These are phyloP conservation scores for Saccharomyces hybrid DNA, from an alignment of 1,139 yeast genomes.

Conservation along the genomic window DNA sequence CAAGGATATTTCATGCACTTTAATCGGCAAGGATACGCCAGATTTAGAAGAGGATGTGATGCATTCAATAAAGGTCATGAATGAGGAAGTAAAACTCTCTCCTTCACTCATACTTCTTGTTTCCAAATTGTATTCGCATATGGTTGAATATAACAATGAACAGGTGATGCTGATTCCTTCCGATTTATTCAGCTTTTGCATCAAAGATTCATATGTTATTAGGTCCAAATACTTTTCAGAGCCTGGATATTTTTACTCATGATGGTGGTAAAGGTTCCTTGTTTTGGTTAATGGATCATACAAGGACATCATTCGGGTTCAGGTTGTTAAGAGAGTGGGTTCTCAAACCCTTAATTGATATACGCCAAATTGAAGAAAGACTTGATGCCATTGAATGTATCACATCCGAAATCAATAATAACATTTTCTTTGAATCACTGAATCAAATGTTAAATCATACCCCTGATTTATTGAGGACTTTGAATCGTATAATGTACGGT, in stretches of 20 bases:
- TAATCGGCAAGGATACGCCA: not conserved
- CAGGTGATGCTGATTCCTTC: constrained; percentile 47
- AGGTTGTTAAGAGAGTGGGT: constrained; percentile 67
- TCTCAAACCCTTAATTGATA: constrained; percentile 54
- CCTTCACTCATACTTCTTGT: constrained; percentile 8
- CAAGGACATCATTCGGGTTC: constrained; percentile 69
- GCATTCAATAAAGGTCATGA: not conserved
- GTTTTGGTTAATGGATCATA: constrained; percentile 71
- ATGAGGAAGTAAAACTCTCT: constrained; percentile 1
- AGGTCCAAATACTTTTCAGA: constrained; percentile 58
- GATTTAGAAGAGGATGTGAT: constrained; percentile 6
- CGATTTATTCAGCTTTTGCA: constrained; percentile 47
- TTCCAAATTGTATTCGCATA: constrained; percentile 36
- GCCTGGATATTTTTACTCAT: constrained; percentile 70
- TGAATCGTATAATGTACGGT: constrained; percentile 64
- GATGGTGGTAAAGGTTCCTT: constrained; percentile 56
- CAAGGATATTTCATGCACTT: constrained; percentile 2
- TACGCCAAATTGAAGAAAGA: constrained; percentile 39
- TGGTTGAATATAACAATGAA: constrained; percentile 56
- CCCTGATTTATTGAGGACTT: constrained; percentile 61
- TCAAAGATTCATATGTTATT: constrained; percentile 54
- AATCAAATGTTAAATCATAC: constrained; percentile 39
- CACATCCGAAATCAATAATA: constrained; percentile 32
- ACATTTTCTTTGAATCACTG: constrained; percentile 48
- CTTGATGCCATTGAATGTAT: constrained; percentile 59